Conservation (phyloP, 345 rosid genomes). For the Barbarea vulgaris region DNA sequence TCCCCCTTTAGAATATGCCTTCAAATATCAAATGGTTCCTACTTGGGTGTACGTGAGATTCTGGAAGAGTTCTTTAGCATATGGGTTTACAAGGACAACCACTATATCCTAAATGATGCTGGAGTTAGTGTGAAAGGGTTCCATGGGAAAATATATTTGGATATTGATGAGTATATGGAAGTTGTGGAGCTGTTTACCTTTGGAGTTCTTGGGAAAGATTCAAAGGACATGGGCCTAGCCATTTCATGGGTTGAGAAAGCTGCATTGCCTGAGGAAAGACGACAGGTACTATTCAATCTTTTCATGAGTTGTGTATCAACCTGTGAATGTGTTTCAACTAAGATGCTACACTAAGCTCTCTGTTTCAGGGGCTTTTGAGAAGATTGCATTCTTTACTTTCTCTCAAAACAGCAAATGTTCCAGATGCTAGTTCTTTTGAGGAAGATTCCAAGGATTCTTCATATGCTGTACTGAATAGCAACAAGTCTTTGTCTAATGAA, state of each 20-base stretch:
- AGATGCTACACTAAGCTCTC: constrained; percentile 1
- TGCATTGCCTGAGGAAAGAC: constrained; percentile 70
- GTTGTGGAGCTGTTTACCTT: constrained; percentile 69
- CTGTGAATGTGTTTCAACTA: not conserved
- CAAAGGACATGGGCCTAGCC: constrained; percentile 59
- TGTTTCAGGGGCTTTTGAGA: constrained; percentile 68
- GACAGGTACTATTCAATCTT: constrained; percentile 54
- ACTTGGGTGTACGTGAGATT: constrained; percentile 56
- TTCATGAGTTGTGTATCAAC: constrained; percentile 19
- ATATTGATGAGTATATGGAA: constrained; percentile 55
- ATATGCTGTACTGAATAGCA: constrained; percentile 33
- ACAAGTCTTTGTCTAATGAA: constrained; percentile 32
- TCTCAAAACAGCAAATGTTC: constrained; percentile 41
- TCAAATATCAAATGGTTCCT: constrained; percentile 67
- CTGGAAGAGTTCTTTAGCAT: constrained; percentile 74
- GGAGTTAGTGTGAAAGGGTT: constrained; percentile 40
- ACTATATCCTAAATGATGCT: constrained; percentile 42
- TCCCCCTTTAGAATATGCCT: constrained; percentile 58
- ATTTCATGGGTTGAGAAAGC: constrained; percentile 85
- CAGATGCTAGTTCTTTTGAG: constrained; percentile 36
- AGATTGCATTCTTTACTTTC: constrained; percentile 64
- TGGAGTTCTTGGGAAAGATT: constrained; percentile 58
- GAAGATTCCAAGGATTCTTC: constrained; percentile 38
- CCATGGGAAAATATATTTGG: constrained; percentile 45
- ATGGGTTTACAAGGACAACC: constrained; percentile 61